These are phyloP conservation scores for Sporobolomyces phaffii DNA, from an alignment of 768 basidiomycete species.

Conservation along the genomic window DNA sequence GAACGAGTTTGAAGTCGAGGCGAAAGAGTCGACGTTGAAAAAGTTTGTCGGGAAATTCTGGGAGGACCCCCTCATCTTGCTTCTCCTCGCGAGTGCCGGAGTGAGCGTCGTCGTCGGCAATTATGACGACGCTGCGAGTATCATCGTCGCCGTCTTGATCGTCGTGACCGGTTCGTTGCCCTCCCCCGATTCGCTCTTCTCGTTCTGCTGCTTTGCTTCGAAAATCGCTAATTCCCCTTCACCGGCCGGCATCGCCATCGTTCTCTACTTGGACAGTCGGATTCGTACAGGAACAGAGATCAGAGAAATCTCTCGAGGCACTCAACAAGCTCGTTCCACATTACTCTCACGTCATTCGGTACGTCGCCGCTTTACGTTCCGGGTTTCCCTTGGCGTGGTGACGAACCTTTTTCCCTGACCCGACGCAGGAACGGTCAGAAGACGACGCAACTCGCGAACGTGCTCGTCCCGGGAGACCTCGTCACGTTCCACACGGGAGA, in stretches of 20 bases:
- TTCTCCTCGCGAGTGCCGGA: conserved; percentile 80
- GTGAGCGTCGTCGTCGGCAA: conserved; percentile 94
- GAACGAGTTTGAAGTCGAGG: conserved; percentile 84
- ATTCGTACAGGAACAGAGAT: conserved; percentile 89
- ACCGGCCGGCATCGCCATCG: no score
- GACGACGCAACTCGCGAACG: conserved; percentile 81
- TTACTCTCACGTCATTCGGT: conserved; percentile 83
- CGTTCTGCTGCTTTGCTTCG: not conserved
- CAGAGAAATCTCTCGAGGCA: conserved; percentile 88
- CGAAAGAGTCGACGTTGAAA: conserved; percentile 70
- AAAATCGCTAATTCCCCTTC: no score
- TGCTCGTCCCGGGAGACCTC: conserved; percentile 91
- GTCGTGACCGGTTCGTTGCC: conserved; percentile 72
- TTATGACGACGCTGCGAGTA: conserved; percentile 86
- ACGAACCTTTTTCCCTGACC: conserved; percentile 9
- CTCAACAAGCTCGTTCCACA: conserved; percentile 95
- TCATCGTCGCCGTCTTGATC: conserved; percentile 82
- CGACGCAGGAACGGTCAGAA: conserved; percentile 57
- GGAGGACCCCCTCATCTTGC: conserved; percentile 83
- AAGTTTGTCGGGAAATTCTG: conserved; percentile 95
- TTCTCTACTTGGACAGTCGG: no score
- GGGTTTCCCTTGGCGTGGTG: no score
- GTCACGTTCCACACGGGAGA: conserved; percentile 85
- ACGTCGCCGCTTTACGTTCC: no score
- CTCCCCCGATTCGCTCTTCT: not conserved